Conservation (phyloP, 306 rosid genomes). For the Dalbergia cultrata region DNA sequence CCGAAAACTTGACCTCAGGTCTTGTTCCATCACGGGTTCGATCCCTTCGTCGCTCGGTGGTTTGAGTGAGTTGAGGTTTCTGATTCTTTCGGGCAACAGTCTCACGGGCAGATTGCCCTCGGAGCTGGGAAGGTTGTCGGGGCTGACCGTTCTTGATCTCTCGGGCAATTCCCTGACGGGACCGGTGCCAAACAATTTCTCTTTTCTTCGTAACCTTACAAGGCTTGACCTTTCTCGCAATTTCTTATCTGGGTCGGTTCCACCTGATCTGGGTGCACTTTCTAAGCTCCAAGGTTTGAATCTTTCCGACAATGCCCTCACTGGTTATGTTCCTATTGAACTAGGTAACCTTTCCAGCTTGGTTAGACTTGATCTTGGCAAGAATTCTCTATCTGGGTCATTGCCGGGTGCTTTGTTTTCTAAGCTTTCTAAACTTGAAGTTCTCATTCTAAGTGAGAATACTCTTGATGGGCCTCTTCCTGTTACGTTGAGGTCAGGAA, state of each 20-base stretch:
- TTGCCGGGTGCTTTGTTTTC: slow-evolving; percentile 60
- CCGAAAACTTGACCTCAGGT: slow-evolving; percentile 71
- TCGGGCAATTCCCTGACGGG: slow-evolving; percentile 77
- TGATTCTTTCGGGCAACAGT: slow-evolving; percentile 66
- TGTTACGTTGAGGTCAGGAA: slow-evolving; percentile 58
- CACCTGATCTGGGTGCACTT: slow-evolving; percentile 64
- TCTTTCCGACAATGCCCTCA: slow-evolving; percentile 71
- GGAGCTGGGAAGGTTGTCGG: slow-evolving; percentile 58
- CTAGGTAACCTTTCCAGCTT: slow-evolving; percentile 66
- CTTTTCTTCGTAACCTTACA: slow-evolving; percentile 64
- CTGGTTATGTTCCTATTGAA: slow-evolving; percentile 59
- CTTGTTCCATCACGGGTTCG: slow-evolving; percentile 66
- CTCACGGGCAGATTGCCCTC: slow-evolving; percentile 77
- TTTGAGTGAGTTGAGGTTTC: slow-evolving; percentile 56
- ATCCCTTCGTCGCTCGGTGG: slow-evolving; percentile 71
- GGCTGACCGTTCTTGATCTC: slow-evolving; percentile 70
- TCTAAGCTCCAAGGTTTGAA: slow-evolving; percentile 54
- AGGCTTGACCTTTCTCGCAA: slow-evolving; percentile 74
- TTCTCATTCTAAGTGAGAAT: slow-evolving; percentile 62
- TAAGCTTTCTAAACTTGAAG: slow-evolving; percentile 49
- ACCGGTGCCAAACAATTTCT: slow-evolving; percentile 58
- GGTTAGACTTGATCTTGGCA: slow-evolving; percentile 70
- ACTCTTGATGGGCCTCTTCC: slow-evolving; percentile 64
- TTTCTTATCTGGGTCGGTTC: slow-evolving; percentile 73
- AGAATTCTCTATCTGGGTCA: slow-evolving; percentile 71